A percentile compares a stretch with the other conserved stretches of the same genome.
These are phyloP conservation scores for Huntiella bhutanensis DNA, from an alignment of 2,329 filamentous ascomycete genomes.

Conservation along the genomic window DNA sequence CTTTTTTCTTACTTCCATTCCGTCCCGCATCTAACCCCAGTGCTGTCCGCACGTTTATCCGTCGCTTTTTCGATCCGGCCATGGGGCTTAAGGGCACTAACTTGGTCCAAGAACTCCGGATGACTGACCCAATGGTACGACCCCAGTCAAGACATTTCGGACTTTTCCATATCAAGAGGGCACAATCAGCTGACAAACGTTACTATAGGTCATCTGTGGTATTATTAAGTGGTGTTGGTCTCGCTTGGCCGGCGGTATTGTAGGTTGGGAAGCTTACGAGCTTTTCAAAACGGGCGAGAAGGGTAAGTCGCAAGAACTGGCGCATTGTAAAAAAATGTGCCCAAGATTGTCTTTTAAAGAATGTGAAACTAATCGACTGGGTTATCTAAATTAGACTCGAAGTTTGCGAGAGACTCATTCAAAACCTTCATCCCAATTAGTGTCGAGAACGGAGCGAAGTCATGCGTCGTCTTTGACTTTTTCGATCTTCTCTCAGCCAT, in stretches of 20 bases:
- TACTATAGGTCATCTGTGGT: slow-evolving; percentile 61
- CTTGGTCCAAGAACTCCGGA: slow-evolving; percentile 68
- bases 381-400: slow-evolving; percentile 46
- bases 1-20: slow-evolving; percentile 86
- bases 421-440: slow-evolving; percentile 90
- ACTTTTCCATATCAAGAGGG: background rate
- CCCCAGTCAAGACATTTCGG: slow-evolving; percentile 4
- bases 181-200: background rate
- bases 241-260: slow-evolving; percentile 71
- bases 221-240: slow-evolving; percentile 99
- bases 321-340: too few relatives aligned
- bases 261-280: slow-evolving; percentile 94
- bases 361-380: too few relatives aligned
- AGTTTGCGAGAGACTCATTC: slow-evolving; percentile 81
- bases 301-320: slow-evolving; percentile 32
- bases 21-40: slow-evolving; percentile 83
- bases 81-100: slow-evolving; percentile 46
- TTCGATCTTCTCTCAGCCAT: slow-evolving; percentile 85
- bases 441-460: slow-evolving; percentile 68
- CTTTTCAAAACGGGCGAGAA: slow-evolving; percentile 86
- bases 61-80: slow-evolving; percentile 69
- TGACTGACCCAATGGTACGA: slow-evolving; percentile 79
- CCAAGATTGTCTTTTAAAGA: too few relatives aligned
- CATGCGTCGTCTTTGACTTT: slow-evolving; percentile 85
- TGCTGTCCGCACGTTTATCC: slow-evolving; percentile 77